phyloP scores from a whole-genome alignment of 2,329 filamentous ascomycete species.

The Colletotrichum truncatum region DNA sequence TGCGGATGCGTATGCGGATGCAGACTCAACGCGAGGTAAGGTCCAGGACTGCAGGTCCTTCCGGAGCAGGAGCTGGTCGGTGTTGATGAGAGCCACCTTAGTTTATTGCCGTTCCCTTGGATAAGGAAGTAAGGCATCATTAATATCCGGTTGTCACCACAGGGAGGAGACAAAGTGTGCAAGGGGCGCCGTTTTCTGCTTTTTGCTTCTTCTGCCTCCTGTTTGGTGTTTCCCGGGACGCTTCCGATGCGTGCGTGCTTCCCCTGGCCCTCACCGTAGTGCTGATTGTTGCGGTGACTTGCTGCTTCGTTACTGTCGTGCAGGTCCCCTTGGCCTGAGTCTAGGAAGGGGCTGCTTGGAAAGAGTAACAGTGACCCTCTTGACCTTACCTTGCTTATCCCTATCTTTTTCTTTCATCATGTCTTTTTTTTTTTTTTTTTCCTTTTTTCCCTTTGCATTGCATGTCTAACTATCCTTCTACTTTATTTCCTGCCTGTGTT shows the following conservation, averaged over 20 bases:
- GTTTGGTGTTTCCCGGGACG: not conserved
- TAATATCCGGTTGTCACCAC: too few species aligned
- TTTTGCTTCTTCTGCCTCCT: not conserved
- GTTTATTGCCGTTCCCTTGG: too few species aligned
- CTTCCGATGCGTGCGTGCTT: conserved; percentile 2
- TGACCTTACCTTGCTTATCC: not conserved
- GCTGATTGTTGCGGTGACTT: not conserved
- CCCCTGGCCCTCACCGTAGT: not conserved
- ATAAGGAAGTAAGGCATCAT: too few species aligned
- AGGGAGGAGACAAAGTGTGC: not conserved
- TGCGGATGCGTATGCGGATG: not conserved
- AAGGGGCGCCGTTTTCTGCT: not conserved
- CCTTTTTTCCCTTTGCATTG: not conserved
- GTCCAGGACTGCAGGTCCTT: not conserved
- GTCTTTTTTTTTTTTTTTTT: not conserved
- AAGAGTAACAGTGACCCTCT: not conserved
- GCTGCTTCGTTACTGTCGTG: not conserved
- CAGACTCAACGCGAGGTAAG: not conserved
- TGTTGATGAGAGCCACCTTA: not conserved
- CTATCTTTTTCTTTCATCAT: not conserved
- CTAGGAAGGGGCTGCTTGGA: not conserved
- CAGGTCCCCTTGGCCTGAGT: not conserved
- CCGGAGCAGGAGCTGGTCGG: too few species aligned
- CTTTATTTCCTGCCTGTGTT: not conserved
- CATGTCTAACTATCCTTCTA: not conserved